Conservation (phyloP, 2,329 filamentous ascomycete genomes). For the Ceratocystiopsis brevicomis region DNA sequence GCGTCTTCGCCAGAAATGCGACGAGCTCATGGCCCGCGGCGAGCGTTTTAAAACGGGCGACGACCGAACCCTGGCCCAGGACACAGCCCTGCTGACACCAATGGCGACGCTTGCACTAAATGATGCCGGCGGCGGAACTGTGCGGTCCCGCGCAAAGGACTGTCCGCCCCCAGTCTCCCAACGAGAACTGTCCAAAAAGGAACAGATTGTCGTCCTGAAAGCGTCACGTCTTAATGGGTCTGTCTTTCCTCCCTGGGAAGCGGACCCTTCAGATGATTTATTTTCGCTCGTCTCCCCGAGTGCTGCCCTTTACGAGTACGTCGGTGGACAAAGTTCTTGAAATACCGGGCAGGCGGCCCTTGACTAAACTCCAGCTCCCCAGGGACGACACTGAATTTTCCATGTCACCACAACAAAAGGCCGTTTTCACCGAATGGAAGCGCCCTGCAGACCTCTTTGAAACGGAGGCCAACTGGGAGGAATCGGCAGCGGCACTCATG, state of each 20-base stretch:
- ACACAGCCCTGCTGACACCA: not conserved
- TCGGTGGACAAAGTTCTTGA: slow-evolving; percentile 5
- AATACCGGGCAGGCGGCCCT: too few species aligned
- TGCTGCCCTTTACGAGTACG: slow-evolving; percentile 41
- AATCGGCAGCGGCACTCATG: slow-evolving; percentile 9
- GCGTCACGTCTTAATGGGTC: slow-evolving; percentile 67
- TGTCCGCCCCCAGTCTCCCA: slow-evolving; percentile 24
- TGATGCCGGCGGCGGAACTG: too few species aligned
- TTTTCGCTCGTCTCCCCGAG: slow-evolving; percentile 37
- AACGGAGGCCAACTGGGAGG: too few species aligned
- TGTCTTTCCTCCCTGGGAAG: slow-evolving; percentile 72
- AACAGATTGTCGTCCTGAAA: slow-evolving; percentile 59
- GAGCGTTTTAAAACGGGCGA: slow-evolving; percentile 48
- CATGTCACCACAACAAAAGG: slow-evolving; percentile 54
- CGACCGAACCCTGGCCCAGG: too few species aligned
- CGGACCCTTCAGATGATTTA: slow-evolving; percentile 35
- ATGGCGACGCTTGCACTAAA: slow-evolving; percentile 2
- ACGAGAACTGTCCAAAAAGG: slow-evolving; percentile 44
- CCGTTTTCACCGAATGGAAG: slow-evolving; percentile 71
- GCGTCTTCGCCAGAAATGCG: slow-evolving; percentile 48
- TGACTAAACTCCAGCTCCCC: not conserved
- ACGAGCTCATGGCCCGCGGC: slow-evolving; percentile 49
- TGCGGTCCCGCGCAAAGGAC: slow-evolving; percentile 1
- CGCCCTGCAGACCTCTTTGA: slow-evolving; percentile 47
- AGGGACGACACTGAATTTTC: slow-evolving; percentile 53